Evolutionary conservation across 2,329 filamentous ascomycete species (phyloP), one percentile per base, ranked within the genome.

Genomic region (Calonectria pteridis): DNA sequence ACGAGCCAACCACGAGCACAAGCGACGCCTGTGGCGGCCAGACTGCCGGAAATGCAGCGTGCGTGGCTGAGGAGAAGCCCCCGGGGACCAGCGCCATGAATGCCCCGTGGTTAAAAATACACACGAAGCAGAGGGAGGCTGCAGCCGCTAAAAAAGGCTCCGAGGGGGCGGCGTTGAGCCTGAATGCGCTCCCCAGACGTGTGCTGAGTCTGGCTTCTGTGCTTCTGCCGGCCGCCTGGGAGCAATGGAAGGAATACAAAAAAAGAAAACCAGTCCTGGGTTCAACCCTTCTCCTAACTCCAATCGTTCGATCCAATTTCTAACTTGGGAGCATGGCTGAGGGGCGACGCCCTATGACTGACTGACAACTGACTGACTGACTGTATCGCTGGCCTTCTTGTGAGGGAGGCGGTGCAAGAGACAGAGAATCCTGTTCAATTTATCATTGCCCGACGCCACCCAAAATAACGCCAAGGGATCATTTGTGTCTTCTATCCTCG

Each of bases 1-100:
- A n/a, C 23, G 40, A 49, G 59, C 37, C 59, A 64, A 49, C 37
- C 59, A 64, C 37, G 26, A 18, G 13, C 23, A 33, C 37, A 33
- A 64, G 37, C 40, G 23, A 40, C 33, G 31, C 35, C 55, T 64
- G 67, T 70, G 58, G 67, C 67, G 58, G 67, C 55, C 58, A 59
- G 46, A 46, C 46, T 70, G 46, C 67, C 33, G 67, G 67, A 43
- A 31, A 20, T 62, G 35, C 26, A 64, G 51, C 50, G 35, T 46
- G 65, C 67, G 67, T 70, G 67, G 67, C 67, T 70, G 59, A 55
- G 31, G 43, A 33, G 46, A 35, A 51, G 26, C 49, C 55, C 28
- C 23, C 2, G n/a, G 18, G 55, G 35, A 43, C 43, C n/a, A 55
- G 33, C 59, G 67, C 49, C 59, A 69, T 50, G 63, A 69, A 64